A percentile compares a stretch with the other conserved stretches of the same genome.
phyloP scores from a whole-genome alignment of 352 stramenopile genomes.

The Phytophthora pluvialis region DNA sequence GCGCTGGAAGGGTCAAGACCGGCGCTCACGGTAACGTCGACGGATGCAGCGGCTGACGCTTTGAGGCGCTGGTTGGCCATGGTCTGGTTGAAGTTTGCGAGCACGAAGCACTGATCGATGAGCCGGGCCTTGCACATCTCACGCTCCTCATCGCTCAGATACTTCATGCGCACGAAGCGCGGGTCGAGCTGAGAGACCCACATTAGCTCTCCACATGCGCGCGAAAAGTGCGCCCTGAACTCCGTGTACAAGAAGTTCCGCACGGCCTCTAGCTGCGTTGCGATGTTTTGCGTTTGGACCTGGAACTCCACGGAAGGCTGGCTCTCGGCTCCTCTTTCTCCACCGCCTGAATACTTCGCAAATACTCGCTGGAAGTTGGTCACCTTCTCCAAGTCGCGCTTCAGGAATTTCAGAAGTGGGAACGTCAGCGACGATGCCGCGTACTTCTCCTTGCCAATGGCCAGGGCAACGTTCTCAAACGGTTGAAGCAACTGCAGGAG shows the following conservation, averaged over 20 bases:
- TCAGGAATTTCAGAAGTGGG: slow-evolving; percentile 50
- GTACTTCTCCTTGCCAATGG: slow-evolving; percentile 54
- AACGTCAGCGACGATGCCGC: slow-evolving; percentile 46
- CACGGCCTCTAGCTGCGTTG: slow-evolving; percentile 37
- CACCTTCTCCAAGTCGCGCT: slow-evolving; percentile 54
- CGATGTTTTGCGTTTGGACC: slow-evolving; percentile 34
- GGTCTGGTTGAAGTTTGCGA: slow-evolving; percentile 47
- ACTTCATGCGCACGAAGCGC: slow-evolving; percentile 58
- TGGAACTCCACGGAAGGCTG: slow-evolving; percentile 22
- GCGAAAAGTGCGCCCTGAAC: slow-evolving; percentile 46
- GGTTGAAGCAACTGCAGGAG: slow-evolving; percentile 49
- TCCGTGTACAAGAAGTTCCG: slow-evolving; percentile 47
- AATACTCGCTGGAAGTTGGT: slow-evolving; percentile 55
- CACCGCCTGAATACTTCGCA: slow-evolving; percentile 23
- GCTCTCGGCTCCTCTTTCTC: not conserved
- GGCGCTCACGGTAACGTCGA: slow-evolving; percentile 8
- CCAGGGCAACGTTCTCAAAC: slow-evolving; percentile 54
- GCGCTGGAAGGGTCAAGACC: slow-evolving; percentile 31
- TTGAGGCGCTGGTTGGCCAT: slow-evolving; percentile 47
- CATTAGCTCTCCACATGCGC: slow-evolving; percentile 46
- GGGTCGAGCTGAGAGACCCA: slow-evolving; percentile 61
- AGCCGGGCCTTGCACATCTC: slow-evolving; percentile 46
- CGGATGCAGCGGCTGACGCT: slow-evolving; percentile 2
- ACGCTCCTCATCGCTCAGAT: slow-evolving; percentile 51
- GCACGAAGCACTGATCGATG: slow-evolving; percentile 47